phyloP scores from a whole-genome alignment of 441 rosid genomes.

The Brassica balearica region DNA sequence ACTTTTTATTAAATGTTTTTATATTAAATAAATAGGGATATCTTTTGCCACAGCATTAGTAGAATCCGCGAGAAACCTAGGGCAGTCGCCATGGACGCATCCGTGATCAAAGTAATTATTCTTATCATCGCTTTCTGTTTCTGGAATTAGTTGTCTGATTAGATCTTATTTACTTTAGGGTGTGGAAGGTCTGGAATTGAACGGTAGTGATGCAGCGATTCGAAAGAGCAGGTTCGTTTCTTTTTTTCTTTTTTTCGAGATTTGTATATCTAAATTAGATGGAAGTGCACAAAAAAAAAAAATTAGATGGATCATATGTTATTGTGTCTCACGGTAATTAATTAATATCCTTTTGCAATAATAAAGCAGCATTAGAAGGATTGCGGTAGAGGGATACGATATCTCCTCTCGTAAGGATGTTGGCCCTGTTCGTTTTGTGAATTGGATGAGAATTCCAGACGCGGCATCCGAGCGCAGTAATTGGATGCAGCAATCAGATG shows the following conservation, averaged over 20 bases:
- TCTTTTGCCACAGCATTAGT: not conserved
- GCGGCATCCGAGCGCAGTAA: too few species aligned
- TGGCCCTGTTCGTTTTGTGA: too few species aligned
- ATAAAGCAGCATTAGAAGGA: not conserved
- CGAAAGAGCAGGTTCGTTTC: not conserved
- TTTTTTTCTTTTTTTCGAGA: not conserved
- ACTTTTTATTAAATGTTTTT: too few species aligned
- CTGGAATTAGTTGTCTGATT: not conserved
- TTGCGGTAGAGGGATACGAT: not conserved
- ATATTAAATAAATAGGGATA: too few species aligned
- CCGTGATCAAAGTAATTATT: not conserved
- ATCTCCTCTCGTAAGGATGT: too few species aligned
- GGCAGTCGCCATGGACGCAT: not conserved
- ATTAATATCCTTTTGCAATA: not conserved
- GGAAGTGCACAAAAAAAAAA: too few species aligned
- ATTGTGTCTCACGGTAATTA: too few species aligned
- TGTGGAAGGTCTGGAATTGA: not conserved
- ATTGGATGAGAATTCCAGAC: too few species aligned
- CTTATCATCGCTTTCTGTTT: not conserved
- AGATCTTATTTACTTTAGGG: not conserved
- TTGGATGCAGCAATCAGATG: too few species aligned
- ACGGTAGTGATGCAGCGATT: not conserved
- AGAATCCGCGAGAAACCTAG: not conserved
- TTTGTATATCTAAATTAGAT: not conserved
- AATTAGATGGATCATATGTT: not conserved